Evolutionary conservation across 768 basidiomycete genomes (phyloP).

Genomic region (Xerocomellus amylosporus): DNA sequence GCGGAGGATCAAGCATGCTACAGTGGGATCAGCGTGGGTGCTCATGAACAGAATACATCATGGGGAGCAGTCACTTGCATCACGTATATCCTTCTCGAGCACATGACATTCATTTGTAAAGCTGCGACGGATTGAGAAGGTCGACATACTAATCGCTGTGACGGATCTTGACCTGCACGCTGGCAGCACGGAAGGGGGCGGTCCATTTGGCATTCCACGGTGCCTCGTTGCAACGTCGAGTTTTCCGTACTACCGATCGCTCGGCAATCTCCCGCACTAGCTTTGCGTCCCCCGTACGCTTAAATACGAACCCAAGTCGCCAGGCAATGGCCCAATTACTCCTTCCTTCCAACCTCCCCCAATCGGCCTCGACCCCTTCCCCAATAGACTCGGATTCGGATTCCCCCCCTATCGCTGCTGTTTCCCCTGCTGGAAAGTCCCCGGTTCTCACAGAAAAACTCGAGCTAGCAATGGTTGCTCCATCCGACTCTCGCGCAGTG

Average conservation of each 20-base stretch:
- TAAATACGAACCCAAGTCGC: conserved; percentile 22
- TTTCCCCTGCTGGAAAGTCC: background rate
- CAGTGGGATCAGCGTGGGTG: background rate
- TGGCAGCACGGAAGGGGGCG: background rate
- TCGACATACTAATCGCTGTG: background rate
- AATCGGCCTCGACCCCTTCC: background rate
- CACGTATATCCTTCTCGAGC: background rate
- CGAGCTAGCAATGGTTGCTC: conserved; percentile 28
- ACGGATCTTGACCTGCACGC: background rate
- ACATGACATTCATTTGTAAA: background rate
- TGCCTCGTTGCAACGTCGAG: conserved; percentile 25
- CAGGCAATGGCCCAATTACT: conserved; percentile 11
- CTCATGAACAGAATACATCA: background rate
- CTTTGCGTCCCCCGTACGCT: conserved; percentile 15
- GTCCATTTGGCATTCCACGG: background rate
- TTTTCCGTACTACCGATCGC: conserved; percentile 4
- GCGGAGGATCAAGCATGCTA: background rate
- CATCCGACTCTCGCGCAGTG: conserved; percentile 42
- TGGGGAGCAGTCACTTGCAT: background rate
- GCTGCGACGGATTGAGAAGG: background rate
- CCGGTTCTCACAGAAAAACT: conserved; percentile 8
- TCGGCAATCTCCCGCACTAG: conserved; percentile 7
- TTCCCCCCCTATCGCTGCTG: background rate
- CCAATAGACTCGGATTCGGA: background rate
- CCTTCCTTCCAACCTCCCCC: conserved; percentile 4